phyloP scores from a whole-genome alignment of 2,329 filamentous ascomycete genomes.

The Curvularia spicifera region DNA sequence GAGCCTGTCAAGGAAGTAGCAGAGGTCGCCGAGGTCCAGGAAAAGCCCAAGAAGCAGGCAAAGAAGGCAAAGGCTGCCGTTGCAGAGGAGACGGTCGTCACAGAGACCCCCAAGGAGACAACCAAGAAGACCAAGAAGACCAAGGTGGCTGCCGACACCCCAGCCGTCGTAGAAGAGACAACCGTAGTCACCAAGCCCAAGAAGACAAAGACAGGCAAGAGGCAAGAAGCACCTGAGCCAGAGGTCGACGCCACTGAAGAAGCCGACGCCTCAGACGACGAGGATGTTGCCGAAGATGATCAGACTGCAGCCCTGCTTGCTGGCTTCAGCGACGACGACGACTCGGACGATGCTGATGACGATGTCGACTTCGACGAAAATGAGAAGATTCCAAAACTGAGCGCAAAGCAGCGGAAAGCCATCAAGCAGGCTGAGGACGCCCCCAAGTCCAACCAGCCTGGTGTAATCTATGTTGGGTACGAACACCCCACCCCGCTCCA shows the following conservation, averaged over 20 bases:
- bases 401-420: conserved; percentile 45
- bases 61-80: conserved; percentile 26
- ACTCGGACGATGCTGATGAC: conserved; percentile 50
- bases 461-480: conserved; percentile 83
- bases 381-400: conserved; percentile 38
- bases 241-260: conserved; percentile 27
- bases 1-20: conserved; percentile 10
- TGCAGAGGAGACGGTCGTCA: conserved; percentile 13
- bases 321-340: conserved; percentile 55
- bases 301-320: conserved; percentile 60
- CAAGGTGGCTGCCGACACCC: conserved; percentile 22
- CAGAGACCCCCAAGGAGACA: conserved; percentile 18
- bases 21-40: conserved; percentile 15
- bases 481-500: conserved; percentile 24
- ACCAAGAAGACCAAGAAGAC: conserved; percentile 32
- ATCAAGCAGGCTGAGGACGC: conserved; percentile 60
- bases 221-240: conserved; percentile 21
- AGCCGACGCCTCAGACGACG: conserved; percentile 23
- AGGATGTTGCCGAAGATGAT: conserved; percentile 48
- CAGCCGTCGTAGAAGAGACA: conserved; percentile 21
- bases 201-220: conserved; percentile 26
- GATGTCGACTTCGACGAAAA: conserved; percentile 47
- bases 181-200: conserved; percentile 23
- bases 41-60: conserved; percentile 25
- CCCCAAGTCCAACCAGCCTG: conserved; percentile 65